Conservation (phyloP, 148 eudicot genomes). For the Silene conica region DNA sequence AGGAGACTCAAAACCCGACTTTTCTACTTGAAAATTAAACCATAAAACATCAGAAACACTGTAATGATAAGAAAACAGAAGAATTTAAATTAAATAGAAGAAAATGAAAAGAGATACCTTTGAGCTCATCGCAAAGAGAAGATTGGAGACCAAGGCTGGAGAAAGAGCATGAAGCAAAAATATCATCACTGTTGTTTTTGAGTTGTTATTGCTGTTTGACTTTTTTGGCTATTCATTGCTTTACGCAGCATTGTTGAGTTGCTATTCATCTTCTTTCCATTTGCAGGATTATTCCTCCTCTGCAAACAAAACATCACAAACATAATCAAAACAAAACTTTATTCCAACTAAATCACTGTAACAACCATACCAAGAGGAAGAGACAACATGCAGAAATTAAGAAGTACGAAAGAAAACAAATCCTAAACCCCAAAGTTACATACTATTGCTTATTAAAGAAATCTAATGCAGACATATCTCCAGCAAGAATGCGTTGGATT, state of each 20-base stretch:
- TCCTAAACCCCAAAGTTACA: background rate
- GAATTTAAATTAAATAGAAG: background rate
- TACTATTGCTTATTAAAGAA: conserved; percentile 56
- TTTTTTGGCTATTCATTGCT: conserved; percentile 12
- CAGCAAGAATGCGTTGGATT: conserved; percentile 68
- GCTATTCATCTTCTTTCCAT: no score
- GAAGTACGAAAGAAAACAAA: background rate
- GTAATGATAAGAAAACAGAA: background rate
- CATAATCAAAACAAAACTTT: no score
- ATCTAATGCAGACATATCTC: conserved; percentile 86
- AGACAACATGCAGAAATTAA: no score
- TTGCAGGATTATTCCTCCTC: no score
- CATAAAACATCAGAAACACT: background rate
- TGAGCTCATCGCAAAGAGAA: conserved; percentile 62
- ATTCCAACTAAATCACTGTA: no score
- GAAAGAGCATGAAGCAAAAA: conserved; percentile 76
- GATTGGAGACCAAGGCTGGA: conserved; percentile 83
- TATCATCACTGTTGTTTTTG: conserved; percentile 17
- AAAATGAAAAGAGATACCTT: conserved; percentile 34
- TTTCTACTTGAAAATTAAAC: conserved; percentile 37
- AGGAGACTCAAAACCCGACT: conserved; percentile 72
- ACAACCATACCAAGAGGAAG: no score
- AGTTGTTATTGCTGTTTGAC: conserved; percentile 2
- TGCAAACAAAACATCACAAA: no score
- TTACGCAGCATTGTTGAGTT: background rate